phyloP scores from a whole-genome alignment of 495 filamentous ascomycete genomes.

The Neurospora sp. region DNA sequence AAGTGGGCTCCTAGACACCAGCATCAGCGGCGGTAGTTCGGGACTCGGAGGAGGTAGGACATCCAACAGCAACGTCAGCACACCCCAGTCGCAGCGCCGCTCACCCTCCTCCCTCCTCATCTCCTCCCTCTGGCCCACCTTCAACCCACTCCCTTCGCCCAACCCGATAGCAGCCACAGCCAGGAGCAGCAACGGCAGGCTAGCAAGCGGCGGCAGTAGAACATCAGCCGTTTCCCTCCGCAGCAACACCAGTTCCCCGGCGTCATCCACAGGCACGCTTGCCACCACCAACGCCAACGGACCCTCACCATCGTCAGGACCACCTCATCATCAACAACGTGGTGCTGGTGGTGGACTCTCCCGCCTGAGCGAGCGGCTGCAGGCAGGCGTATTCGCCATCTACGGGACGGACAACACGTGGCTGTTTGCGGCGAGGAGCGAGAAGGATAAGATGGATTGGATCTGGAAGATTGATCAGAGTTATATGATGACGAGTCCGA shows the following conservation, averaged over 20 bases:
- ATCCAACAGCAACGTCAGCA: not conserved
- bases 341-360: constrained; percentile 17
- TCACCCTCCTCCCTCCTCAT: constrained; percentile 5
- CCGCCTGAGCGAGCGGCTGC: constrained; percentile 42
- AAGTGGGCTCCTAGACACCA: not conserved
- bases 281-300: constrained; percentile 10
- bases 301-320: constrained; percentile 17
- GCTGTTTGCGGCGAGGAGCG: constrained; percentile 80
- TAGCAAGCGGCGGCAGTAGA: not conserved
- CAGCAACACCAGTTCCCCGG: not conserved
- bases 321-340: constrained; percentile 13
- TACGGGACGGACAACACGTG: constrained; percentile 90
- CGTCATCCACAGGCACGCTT: constrained; percentile 17
- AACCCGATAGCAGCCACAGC: not conserved
- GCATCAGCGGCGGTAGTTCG: not conserved
- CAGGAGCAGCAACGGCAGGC: not conserved
- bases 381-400: constrained; percentile 76
- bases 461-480: constrained; percentile 67
- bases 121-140: constrained; percentile 6
- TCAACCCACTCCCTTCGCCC: not conserved
- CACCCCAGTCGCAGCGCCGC: not conserved
- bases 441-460: constrained; percentile 90
- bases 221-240: not conserved
- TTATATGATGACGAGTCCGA: constrained; percentile 22
- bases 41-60: not conserved